phyloP scores from a whole-genome alignment of 176 grass and related monocot genomes.

The Oryza brachyantha region DNA sequence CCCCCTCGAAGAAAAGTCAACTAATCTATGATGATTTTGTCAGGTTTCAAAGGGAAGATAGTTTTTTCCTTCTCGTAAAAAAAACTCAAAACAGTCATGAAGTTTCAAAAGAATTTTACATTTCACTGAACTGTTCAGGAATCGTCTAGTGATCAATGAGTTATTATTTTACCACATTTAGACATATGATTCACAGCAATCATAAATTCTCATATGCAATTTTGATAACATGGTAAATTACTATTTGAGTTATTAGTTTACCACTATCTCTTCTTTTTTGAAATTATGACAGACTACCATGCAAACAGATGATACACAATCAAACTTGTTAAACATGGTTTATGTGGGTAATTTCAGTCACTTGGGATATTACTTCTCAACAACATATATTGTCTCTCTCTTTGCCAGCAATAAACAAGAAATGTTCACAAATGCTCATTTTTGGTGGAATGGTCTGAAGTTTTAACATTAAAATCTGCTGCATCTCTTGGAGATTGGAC shows the following conservation, averaged over 20 bases:
- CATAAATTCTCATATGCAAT: not conserved
- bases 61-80: too few species aligned
- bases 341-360: not conserved
- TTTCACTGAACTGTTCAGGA: not conserved
- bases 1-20: conserved; percentile 15
- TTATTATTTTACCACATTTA: not conserved
- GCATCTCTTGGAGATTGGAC: conserved; percentile 50
- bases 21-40: conserved; percentile 15
- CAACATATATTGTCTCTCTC: not conserved
- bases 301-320: not conserved
- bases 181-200: conserved; percentile 14
- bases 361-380: not conserved
- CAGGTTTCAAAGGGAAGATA: too few species aligned
- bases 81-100: not conserved
- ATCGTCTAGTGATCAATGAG: not conserved
- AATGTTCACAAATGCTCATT: conserved; percentile 20
- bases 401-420: conserved; percentile 17
- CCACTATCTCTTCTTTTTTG: not conserved
- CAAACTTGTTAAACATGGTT: conserved; percentile 3
- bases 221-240: conserved; percentile 12
- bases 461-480: conserved; percentile 38
- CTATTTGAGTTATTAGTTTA: conserved; percentile 13
- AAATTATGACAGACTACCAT: conserved; percentile 13
- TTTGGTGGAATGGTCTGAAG: conserved; percentile 22
- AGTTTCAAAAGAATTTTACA: not conserved